Conservation (phyloP, 2,329 filamentous ascomycete species). For the Fusarium verticillioides region DNA sequence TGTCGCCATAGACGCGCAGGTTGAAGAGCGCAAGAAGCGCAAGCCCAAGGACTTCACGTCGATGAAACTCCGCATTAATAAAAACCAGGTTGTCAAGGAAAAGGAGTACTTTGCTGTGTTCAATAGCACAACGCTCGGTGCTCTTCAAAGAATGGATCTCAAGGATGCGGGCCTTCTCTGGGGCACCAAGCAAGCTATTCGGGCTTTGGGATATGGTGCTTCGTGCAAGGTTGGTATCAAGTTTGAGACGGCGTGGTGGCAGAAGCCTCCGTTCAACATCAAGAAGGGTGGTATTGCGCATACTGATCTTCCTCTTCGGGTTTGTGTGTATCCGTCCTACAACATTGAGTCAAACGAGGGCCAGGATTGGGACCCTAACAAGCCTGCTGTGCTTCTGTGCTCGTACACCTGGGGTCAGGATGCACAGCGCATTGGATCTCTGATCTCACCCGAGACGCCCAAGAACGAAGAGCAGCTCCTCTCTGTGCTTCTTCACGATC, state of each 20-base stretch:
- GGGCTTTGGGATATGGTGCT: slow-evolving; percentile 46
- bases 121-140: slow-evolving; percentile 31
- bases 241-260: slow-evolving; percentile 49
- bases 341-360: slow-evolving; percentile 22
- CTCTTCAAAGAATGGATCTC: slow-evolving; percentile 32
- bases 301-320: slow-evolving; percentile 47
- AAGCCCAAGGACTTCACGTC: no score
- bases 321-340: slow-evolving; percentile 50
- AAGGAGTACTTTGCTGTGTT: slow-evolving; percentile 37
- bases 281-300: slow-evolving; percentile 9
- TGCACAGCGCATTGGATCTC: slow-evolving; percentile 26
- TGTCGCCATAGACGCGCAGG: slow-evolving; percentile 24
- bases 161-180: slow-evolving; percentile 43
- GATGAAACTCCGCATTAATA: slow-evolving; percentile 6
- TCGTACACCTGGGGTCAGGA: slow-evolving; percentile 40
- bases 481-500: slow-evolving; percentile 21
- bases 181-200: slow-evolving; percentile 46
- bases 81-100: neutral
- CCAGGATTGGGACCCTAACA: neutral
- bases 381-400: slow-evolving; percentile 33
- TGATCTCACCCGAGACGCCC: slow-evolving; percentile 18
- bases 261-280: slow-evolving; percentile 12
- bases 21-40: neutral
- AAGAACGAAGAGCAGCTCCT: slow-evolving; percentile 26
- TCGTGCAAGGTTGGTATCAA: slow-evolving; percentile 48